These are phyloP conservation scores for Sugiyamaella pinicola DNA, from an alignment of 1,139 yeast genomes.

Conservation along the genomic window DNA sequence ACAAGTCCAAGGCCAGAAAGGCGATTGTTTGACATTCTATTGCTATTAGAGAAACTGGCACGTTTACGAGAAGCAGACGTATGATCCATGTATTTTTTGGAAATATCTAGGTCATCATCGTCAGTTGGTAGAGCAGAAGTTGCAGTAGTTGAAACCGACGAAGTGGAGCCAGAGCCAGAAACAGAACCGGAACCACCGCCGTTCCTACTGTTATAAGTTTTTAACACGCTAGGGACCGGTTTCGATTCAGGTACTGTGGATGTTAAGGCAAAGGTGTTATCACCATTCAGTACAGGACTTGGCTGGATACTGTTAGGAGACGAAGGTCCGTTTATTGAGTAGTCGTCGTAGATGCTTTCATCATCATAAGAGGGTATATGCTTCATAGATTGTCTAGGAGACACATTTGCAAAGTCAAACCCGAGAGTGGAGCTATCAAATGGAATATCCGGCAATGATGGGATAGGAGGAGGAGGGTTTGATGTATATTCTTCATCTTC, in stretches of 20 bases:
- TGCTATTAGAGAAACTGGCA: too few species aligned
- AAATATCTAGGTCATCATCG: background rate
- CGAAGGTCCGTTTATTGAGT: constrained; percentile 6
- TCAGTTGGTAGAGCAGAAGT: constrained; percentile 2
- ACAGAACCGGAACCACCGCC: constrained; percentile 9
- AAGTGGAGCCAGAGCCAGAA: constrained; percentile 9
- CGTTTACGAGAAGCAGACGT: background rate
- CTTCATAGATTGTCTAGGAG: background rate
- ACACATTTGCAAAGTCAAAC: constrained; percentile 13
- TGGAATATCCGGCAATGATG: constrained; percentile 14
- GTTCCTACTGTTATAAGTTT: too few species aligned
- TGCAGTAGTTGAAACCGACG: constrained; percentile 7
- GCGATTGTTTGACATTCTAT: background rate
- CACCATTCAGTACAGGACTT: constrained; percentile 20
- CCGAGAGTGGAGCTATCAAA: constrained; percentile 7
- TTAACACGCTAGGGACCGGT: too few species aligned
- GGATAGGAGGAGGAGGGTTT: constrained; percentile 10
- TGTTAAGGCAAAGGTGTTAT: background rate
- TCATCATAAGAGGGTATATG: constrained; percentile 1
- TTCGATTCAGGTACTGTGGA: too few species aligned
- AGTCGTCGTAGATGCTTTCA: constrained; percentile 6
- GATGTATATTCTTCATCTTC: background rate
- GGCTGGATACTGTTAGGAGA: constrained; percentile 23
- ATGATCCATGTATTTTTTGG: background rate
- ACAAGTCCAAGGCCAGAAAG: constrained; percentile 12